Evolutionary conservation across 78 protist species (phyloP).

Genomic region (Dictyostelium capitatum): DNA sequence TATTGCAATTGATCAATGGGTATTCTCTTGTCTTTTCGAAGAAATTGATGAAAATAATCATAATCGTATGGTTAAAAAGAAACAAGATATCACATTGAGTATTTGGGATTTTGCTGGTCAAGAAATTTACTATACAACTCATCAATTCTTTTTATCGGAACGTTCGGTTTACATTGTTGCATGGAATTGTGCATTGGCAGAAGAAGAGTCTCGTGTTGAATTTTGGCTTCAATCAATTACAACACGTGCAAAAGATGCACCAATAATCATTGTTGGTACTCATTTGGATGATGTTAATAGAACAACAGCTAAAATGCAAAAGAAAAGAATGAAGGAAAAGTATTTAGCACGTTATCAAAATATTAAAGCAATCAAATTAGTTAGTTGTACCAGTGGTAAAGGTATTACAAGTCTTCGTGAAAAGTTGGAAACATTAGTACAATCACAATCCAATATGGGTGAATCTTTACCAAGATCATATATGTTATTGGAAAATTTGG

Average conservation of each 20-base stretch:
- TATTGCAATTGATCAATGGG: conserved; percentile 78
- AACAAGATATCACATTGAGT: conserved; percentile 55
- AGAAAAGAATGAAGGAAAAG: conserved; percentile 69
- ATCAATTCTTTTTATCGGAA: conserved; percentile 83
- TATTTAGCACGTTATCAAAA: conserved; percentile 64
- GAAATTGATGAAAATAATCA: conserved; percentile 31
- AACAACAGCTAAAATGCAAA: conserved; percentile 36
- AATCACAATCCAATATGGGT: conserved; percentile 71
- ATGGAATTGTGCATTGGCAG: conserved; percentile 67
- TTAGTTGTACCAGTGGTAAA: conserved; percentile 70
- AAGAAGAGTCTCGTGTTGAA: conserved; percentile 74
- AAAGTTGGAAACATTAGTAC: conserved; percentile 34
- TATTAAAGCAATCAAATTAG: conserved; percentile 51
- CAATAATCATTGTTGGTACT: conserved; percentile 85
- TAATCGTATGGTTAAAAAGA: conserved; percentile 50
- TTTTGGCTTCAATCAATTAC: conserved; percentile 80
- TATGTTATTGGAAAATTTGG: conserved; percentile 71
- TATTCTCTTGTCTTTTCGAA: conserved; percentile 37
- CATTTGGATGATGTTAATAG: conserved; percentile 74
- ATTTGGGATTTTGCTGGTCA: conserved; percentile 86
- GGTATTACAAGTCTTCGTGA: conserved; percentile 68
- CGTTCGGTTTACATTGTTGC: conserved; percentile 69
- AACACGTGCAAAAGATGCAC: conserved; percentile 73
- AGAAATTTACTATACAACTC: conserved; percentile 80
- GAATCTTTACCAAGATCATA: conserved; percentile 70